phyloP scores from a whole-genome alignment of 2,329 filamentous ascomycete genomes.

The Periconia sp. region DNA sequence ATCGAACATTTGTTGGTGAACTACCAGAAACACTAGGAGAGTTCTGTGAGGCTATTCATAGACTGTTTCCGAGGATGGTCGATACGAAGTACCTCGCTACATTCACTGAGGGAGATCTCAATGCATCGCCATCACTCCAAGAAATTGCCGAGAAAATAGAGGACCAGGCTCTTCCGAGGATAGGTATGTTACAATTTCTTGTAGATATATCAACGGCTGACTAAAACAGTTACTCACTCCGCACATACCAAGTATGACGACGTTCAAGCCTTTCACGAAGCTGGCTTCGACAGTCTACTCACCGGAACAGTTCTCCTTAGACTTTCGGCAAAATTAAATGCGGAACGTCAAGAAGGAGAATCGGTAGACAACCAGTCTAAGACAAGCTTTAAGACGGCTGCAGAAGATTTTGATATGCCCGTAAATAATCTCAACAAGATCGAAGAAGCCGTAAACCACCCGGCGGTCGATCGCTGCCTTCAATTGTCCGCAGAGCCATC shows the following conservation, averaged over 20 bases:
- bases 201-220: neutral
- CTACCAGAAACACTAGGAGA: slow-evolving; percentile 61
- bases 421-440: slow-evolving; percentile 13
- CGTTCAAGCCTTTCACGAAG: slow-evolving; percentile 60
- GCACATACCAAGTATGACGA: slow-evolving; percentile 50
- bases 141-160: slow-evolving; percentile 55
- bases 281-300: slow-evolving; percentile 67
- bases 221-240: slow-evolving; percentile 20
- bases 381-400: slow-evolving; percentile 11
- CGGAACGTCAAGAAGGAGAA: slow-evolving; percentile 22
- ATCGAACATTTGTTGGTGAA: slow-evolving; percentile 65
- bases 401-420: slow-evolving; percentile 18
- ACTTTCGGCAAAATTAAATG: slow-evolving; percentile 53
- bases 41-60: slow-evolving; percentile 59
- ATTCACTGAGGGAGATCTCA: slow-evolving; percentile 60
- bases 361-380: slow-evolving; percentile 9
- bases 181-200: slow-evolving; percentile 34
- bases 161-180: slow-evolving; percentile 49
- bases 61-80: slow-evolving; percentile 62
- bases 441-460: slow-evolving; percentile 12
- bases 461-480: too few relatives aligned
- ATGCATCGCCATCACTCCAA: slow-evolving; percentile 55
- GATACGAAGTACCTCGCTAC: slow-evolving; percentile 71
- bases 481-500: too few relatives aligned
- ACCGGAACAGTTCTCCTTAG: slow-evolving; percentile 65